Conservation (phyloP, 257 asterid species). For the Echium plantagineum region DNA sequence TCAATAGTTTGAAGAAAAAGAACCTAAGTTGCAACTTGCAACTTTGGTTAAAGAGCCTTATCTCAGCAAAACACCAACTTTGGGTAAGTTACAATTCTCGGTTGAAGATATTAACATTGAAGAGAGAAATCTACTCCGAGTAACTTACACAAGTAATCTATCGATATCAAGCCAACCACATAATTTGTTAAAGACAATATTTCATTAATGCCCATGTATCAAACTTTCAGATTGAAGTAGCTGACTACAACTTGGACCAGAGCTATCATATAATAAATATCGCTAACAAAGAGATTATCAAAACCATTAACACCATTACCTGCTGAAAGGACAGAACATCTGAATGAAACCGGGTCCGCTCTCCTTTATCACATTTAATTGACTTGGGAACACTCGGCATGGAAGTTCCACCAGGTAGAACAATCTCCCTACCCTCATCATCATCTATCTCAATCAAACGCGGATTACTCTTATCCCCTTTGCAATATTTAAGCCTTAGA, state of each 20-base stretch:
- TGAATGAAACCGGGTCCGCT: constrained; percentile 76
- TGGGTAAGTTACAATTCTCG: background rate
- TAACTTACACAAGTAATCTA: background rate
- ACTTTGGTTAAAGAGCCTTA: background rate
- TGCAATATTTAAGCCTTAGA: constrained; percentile 85
- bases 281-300: background rate
- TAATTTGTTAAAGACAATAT: background rate
- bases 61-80: background rate
- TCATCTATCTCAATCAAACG: constrained; percentile 74
- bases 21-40: background rate
- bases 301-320: constrained; percentile 26
- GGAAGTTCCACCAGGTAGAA: constrained; percentile 73
- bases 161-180: background rate
- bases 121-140: background rate
- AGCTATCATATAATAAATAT: background rate
- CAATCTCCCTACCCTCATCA: constrained; percentile 59
- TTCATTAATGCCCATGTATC: background rate
- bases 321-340: constrained; percentile 89
- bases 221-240: background rate
- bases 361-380: constrained; percentile 97
- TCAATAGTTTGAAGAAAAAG: too few relatives aligned
- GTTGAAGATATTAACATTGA: background rate
- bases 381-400: constrained; percentile 62
- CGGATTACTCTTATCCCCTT: constrained; percentile 40
- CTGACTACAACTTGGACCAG: background rate